A percentile compares a stretch with the other conserved stretches of the same genome.
These are phyloP conservation scores for Yamagishiella unicocca DNA, from an alignment of 139 green algal genomes.

Conservation along the genomic window DNA sequence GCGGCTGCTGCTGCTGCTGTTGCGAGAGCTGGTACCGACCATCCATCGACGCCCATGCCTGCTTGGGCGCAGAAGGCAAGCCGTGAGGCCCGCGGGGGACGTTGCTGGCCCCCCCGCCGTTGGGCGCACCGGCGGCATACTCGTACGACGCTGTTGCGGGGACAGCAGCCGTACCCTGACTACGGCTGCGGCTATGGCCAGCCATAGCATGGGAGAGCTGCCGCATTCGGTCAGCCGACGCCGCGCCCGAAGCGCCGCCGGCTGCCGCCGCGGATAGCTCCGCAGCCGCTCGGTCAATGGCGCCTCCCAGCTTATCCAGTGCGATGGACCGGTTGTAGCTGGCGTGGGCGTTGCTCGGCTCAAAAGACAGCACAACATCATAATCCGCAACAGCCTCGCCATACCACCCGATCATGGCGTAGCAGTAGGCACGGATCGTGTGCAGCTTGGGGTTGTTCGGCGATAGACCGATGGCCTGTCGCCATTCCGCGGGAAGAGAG, in stretches of 20 bases:
- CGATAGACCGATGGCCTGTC: conserved; percentile 27
- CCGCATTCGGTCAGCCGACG: background rate
- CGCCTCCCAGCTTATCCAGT: conserved; percentile 43
- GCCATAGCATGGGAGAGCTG: background rate
- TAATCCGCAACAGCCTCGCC: conserved; percentile 78
- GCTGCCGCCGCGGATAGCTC: background rate
- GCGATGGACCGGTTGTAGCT: conserved; percentile 76
- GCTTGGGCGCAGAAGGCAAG: background rate
- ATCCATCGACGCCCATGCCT: conserved; percentile 3
- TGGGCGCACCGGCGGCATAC: background rate
- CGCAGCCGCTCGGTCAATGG: background rate
- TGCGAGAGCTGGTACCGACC: background rate
- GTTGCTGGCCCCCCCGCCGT: background rate
- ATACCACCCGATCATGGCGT: conserved; percentile 80
- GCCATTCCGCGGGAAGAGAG: too few species aligned
- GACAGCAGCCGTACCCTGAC: background rate
- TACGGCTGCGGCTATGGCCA: background rate
- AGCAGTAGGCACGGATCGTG: conserved; percentile 81
- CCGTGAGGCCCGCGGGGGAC: background rate
- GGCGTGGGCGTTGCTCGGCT: conserved; percentile 74
- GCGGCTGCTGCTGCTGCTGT: background rate
- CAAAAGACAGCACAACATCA: conserved; percentile 64
- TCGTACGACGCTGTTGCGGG: background rate
- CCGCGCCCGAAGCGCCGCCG: background rate
- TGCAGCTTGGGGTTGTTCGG: conserved; percentile 26